phyloP scores from a whole-genome alignment of 768 basidiomycete genomes.

The Pisolithus sp. region DNA sequence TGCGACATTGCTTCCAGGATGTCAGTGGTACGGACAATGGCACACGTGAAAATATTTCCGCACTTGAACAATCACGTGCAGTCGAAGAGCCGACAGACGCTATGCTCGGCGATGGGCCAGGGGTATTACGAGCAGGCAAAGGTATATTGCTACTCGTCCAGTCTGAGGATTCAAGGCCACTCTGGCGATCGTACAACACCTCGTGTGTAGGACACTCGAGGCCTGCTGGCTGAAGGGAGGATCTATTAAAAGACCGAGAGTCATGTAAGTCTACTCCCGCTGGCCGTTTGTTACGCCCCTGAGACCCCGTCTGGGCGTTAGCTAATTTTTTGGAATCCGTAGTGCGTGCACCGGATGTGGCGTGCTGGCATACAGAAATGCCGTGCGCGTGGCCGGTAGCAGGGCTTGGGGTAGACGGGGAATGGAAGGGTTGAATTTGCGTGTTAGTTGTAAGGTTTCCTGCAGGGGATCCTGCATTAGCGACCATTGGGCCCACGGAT shows the following conservation, averaged over 20 bases:
- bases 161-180: constrained; percentile 3
- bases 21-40: constrained; percentile 2
- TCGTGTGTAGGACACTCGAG: neutral
- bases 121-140: neutral
- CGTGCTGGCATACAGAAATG: constrained; percentile 2
- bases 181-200: constrained; percentile 9
- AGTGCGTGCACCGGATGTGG: constrained; percentile 1
- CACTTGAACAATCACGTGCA: constrained; percentile 32
- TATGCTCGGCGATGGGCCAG: neutral
- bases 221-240: constrained; percentile 1
- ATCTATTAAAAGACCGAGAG: too few relatives aligned
- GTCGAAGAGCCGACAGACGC: constrained; percentile 4
- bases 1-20: constrained; percentile 7
- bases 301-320: neutral
- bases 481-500: constrained; percentile 24
- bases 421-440: neutral
- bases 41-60: constrained; percentile 6
- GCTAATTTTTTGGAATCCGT: neutral
- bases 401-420: constrained; percentile 3
- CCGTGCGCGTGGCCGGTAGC: neutral
- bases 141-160: neutral
- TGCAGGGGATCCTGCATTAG: neutral
- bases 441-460: constrained; percentile 1
- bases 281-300: too few relatives aligned
- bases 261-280: too few relatives aligned